Base-by-base conservation (phyloP, 176 grass and related monocot species). In the Musa schizocarpa region DNA sequence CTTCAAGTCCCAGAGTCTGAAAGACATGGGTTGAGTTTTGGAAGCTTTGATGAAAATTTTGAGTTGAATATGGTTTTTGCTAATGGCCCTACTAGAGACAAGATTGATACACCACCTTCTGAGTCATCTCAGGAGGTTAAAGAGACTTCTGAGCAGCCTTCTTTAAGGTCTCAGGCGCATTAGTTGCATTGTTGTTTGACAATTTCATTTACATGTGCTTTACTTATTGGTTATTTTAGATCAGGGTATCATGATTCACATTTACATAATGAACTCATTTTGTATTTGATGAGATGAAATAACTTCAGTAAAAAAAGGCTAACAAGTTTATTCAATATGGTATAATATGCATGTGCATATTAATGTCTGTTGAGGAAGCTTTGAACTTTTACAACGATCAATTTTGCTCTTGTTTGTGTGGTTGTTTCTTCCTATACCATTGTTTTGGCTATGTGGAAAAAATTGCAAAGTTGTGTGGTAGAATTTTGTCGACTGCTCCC, bases 1-100 rank as follows among this genome's bases (percentile, higher is more conserved):
- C 89, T 96, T 83, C 89, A 96, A 68, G 93, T 96, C 63, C 75
- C 87, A 48, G 89, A 90, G 51, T 92, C 93, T 4, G 93, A 92
- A 73, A 92, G 84, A 73, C 87, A 88, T 72, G 87, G 87, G 23
- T 79, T 96, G 24, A 96, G 83, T 85, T 96, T 96, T 49, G 93
- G 93, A 79, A 96, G 93, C 77, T 96, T 96, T 71, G 85, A 87
- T 22, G 59, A 54, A 61, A 83, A 77, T 85, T 91, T 83, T 83
- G 73, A 83, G 59, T 73, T 87, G 48, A 81, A 78, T 63, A 56
- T 68, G 14, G 58, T 52, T 69, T 53, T 78, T 84, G 29, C 78
- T 50, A 86, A 86, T 61, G 83, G 82, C 17, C 52, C 85, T 54
- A 81, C 73, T 8, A 73, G 78, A 78, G 85, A 83, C n/a, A 80